These are phyloP conservation scores for Phytophthora sojae DNA, from an alignment of 352 stramenopile genomes.

Conservation along the genomic window DNA sequence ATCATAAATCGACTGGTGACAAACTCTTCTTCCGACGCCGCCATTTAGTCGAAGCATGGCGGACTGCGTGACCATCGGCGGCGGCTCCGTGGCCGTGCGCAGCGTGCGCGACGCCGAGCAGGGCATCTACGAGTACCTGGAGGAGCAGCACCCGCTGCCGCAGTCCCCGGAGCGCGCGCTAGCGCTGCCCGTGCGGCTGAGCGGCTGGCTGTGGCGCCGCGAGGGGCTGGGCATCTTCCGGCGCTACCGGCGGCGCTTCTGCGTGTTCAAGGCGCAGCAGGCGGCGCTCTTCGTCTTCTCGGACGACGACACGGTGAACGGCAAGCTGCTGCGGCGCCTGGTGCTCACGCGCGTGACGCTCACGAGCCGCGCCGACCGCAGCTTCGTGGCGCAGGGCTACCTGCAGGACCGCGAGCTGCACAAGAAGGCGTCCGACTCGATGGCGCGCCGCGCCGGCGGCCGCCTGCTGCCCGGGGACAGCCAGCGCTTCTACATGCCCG, in stretches of 20 bases:
- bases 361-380: conserved; percentile 33
- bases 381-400: conserved; percentile 49
- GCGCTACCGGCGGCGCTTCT: conserved; percentile 60
- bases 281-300: conserved; percentile 55
- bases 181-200: conserved; percentile 47
- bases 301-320: conserved; percentile 50
- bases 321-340: conserved; percentile 47
- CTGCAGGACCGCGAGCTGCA: conserved; percentile 50
- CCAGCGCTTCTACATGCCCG: conserved; percentile 50
- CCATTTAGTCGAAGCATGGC: conserved; percentile 11
- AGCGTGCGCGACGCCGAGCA: conserved; percentile 59
- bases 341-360: conserved; percentile 61
- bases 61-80: conserved; percentile 33
- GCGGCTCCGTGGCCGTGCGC: conserved; percentile 38
- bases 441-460: conserved; percentile 36
- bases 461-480: conserved; percentile 39
- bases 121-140: conserved; percentile 71
- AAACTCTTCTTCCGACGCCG: no score
- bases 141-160: conserved; percentile 43
- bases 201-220: conserved; percentile 64
- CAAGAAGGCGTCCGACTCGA: conserved; percentile 52
- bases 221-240: conserved; percentile 54
- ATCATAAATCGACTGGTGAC: no score
- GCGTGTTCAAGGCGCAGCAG: conserved; percentile 57
- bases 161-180: conserved; percentile 12